Evolutionary conservation across 371 early-diverging fungal species (phyloP).

Genomic region (Mortierella sp.): DNA sequence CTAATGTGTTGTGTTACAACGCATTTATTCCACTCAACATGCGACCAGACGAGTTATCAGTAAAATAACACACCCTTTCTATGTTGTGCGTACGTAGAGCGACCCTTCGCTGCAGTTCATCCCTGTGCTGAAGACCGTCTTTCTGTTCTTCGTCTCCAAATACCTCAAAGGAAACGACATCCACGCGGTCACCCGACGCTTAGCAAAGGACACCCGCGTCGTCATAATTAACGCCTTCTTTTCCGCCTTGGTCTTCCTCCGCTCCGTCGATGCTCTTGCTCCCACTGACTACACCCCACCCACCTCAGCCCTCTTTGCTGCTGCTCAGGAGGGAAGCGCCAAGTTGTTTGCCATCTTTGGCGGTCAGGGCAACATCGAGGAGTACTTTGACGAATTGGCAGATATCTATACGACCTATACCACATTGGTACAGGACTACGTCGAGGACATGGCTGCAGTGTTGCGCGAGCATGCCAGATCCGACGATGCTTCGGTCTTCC

Average conservation of each 20-base stretch:
- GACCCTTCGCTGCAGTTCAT: conserved; percentile 67
- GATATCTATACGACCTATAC: conserved; percentile 86
- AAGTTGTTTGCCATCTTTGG: conserved; percentile 92
- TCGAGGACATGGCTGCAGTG: conserved; percentile 81
- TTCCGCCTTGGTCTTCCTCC: conserved; percentile 79
- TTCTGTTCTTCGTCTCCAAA: conserved; percentile 78
- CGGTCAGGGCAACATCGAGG: conserved; percentile 96
- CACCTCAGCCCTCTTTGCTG: conserved; percentile 73
- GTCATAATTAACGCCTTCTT: conserved; percentile 85
- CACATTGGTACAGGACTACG: conserved; percentile 81
- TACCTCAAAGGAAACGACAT: conserved; percentile 88
- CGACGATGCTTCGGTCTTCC: conserved; percentile 76
- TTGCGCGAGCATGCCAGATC: conserved; percentile 78
- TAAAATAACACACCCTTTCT: not conserved
- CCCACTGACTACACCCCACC: conserved; percentile 60
- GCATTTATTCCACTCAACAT: too few relatives aligned
- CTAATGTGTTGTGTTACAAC: too few relatives aligned
- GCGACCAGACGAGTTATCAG: too few relatives aligned
- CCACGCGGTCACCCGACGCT: conserved; percentile 78
- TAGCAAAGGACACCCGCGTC: conserved; percentile 69
- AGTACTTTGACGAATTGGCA: conserved; percentile 94
- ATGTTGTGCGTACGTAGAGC: conserved; percentile 10
- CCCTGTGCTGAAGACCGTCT: conserved; percentile 81
- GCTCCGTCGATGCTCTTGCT: conserved; percentile 59
- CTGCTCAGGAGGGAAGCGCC: conserved; percentile 74